phyloP scores from a whole-genome alignment of 2,329 filamentous ascomycete genomes.

The Sarocladium brachiariae region DNA sequence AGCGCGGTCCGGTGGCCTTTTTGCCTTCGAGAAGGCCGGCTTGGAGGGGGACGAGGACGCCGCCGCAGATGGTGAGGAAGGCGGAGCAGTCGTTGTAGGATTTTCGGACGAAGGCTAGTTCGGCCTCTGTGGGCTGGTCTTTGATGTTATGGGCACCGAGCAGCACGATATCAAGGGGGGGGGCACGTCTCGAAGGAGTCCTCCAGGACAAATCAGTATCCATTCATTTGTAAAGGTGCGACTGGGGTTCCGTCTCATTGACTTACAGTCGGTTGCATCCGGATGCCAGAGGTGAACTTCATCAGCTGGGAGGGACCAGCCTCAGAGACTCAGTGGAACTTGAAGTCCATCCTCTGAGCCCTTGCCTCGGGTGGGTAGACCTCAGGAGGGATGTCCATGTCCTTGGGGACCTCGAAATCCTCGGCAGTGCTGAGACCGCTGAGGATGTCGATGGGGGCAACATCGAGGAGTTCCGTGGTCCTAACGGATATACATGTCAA shows the following conservation, averaged over 20 bases:
- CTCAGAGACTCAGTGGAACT: slow-evolving; percentile 30
- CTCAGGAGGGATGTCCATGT: slow-evolving; percentile 9
- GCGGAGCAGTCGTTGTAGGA: slow-evolving; percentile 25
- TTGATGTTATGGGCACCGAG: slow-evolving; percentile 27
- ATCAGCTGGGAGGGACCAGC: slow-evolving; percentile 13
- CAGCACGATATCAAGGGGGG: slow-evolving; percentile 32
- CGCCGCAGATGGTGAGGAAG: slow-evolving; percentile 34
- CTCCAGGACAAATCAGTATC: slow-evolving; percentile 10
- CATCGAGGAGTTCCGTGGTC: slow-evolving; percentile 26
- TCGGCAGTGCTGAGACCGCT: slow-evolving; percentile 13
- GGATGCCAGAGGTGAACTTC: slow-evolving; percentile 22
- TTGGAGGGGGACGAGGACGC: slow-evolving; percentile 23
- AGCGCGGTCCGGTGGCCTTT: slow-evolving; percentile 29
- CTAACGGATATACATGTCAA: slow-evolving; percentile 13
- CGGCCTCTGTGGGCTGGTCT: slow-evolving; percentile 24
- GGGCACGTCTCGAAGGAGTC: slow-evolving; percentile 33
- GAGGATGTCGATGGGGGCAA: slow-evolving; percentile 26
- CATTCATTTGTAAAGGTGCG: no score
- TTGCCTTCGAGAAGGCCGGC: slow-evolving; percentile 31
- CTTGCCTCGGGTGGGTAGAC: slow-evolving; percentile 13
- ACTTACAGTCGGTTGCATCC: slow-evolving; percentile 21
- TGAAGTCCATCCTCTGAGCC: slow-evolving; percentile 18
- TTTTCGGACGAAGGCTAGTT: slow-evolving; percentile 30
- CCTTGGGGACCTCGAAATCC: slow-evolving; percentile 15
- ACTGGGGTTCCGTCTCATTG: no score